These are phyloP conservation scores for Ligustrum vulgare DNA, from an alignment of 257 asterid species.

Conservation along the genomic window DNA sequence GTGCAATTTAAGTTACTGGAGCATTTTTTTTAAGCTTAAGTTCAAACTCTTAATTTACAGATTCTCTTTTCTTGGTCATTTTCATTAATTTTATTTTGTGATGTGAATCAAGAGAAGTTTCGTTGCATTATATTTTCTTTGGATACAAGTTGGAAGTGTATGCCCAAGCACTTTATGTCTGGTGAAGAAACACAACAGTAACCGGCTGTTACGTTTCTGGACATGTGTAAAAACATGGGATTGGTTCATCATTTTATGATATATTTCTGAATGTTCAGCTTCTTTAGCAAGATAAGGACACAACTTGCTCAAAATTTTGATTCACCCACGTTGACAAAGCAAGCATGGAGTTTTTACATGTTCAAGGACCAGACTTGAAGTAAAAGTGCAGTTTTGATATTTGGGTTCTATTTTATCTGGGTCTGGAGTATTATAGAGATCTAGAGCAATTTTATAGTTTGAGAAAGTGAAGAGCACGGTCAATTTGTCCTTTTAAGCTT, in stretches of 20 bases:
- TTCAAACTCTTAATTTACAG: too few relatives aligned
- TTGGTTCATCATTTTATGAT: conserved; percentile 36
- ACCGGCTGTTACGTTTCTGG: conserved; percentile 47
- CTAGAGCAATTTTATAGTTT: conserved; percentile 33
- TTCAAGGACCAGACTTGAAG: conserved; percentile 37
- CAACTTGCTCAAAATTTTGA: conserved; percentile 29
- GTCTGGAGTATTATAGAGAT: conserved; percentile 34
- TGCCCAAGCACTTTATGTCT: conserved; percentile 27
- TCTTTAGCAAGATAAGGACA: conserved; percentile 47
- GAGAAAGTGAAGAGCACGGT: too few relatives aligned
- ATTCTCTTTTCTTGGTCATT: too few relatives aligned
- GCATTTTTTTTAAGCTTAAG: too few relatives aligned
- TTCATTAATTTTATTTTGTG: too few relatives aligned
- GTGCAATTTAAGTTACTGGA: too few relatives aligned
- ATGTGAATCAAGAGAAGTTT: too few relatives aligned
- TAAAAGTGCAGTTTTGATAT: conserved; percentile 55
- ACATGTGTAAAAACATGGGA: conserved; percentile 68
- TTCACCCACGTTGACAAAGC: conserved; percentile 27
- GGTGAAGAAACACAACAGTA: conserved; percentile 38
- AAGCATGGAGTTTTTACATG: conserved; percentile 35
- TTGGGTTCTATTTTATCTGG: conserved; percentile 31
- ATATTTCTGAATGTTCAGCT: conserved; percentile 39
- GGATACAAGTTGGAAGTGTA: conserved; percentile 25
- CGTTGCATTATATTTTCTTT: too few relatives aligned
- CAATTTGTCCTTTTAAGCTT: too few relatives aligned